Evolutionary conservation across 192 early-diverging fungal species (phyloP), one percentile per base, ranked within the genome.

Genomic region (Jimgerdemannia flammicorona): DNA sequence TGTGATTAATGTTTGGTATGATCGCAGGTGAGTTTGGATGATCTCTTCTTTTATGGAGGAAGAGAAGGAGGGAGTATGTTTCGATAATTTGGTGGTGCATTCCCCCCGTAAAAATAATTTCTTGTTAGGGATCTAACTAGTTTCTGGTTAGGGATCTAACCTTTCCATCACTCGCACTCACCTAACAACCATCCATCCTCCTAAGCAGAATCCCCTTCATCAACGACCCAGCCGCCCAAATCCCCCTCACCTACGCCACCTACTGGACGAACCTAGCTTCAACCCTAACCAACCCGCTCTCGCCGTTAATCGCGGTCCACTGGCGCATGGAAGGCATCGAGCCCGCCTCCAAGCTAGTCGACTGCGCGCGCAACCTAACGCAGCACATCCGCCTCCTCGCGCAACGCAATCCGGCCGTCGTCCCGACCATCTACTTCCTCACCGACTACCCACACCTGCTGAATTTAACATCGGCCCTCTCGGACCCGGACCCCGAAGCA

Each of bases 271-370:
- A 6, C 18, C 19, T 10, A 9, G 67, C 67, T 9, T 20, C 19
- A 9, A 18, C 2, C 19, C 40, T 68, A 8, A 41, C 67, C 8
- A 18, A 68, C 19, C 67, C 19, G 40, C 67, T 68, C 67, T 6
- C 19, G 9, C 67, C 67, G 6, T 18, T 68, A 7, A 68, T 68
- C 18, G 67, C 67, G 7, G 67, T 68, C 40, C 67, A 68, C 19
- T 68, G 67, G 67, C 67, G 67, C 19, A 68, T 68, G 67, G 67
- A 68, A 68, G 29, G 67, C 9, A 20, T 68, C 67, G 8, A 68
- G 9, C 67, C 67, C 67, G 19, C 19, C 19, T 6, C 67, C 67
- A 68, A 68, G 1, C 67, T 68, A 4, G 67, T 18, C 19, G 29
- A 7, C 19, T 68, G 67, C 40, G 67, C 67, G 7, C 29, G 19